Evolutionary conservation across 495 filamentous ascomycete genomes (phyloP), one percentile per base, ranked within the genome.

Genomic region (Lentithecium fluviatile): DNA sequence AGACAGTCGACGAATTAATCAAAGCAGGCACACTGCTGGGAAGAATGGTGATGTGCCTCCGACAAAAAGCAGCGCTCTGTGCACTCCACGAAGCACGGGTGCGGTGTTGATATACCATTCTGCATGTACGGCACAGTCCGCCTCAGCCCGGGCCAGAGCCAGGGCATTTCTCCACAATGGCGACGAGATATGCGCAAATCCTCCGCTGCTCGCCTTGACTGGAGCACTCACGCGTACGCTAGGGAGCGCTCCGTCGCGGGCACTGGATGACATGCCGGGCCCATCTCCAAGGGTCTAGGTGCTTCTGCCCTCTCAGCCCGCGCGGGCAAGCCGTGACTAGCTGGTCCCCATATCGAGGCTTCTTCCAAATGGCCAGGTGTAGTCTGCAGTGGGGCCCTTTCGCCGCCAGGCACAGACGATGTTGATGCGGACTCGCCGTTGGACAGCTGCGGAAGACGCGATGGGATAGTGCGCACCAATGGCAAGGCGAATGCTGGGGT

Each of bases 401-500:
- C 37, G 52, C 26, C 26, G 23, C 52, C 37, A 36, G 20, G 15
- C 19, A 32, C 43, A 40, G 53, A 26, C 25, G 32, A 24, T 17
- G 25, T 38, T 25, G 43, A 56, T 56, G 53, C 53, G 40, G 40
- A 38, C 29, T 40, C n/a, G 40, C 43, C 53, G 53, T 56, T 56
- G 53, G 53, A 46, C 53, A 56, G 53, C 8, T 56, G 8, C 40
- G 40, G 17, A 46, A 13, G 24, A 32, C 23, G 36, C n/a, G 52
- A 45, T 45, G 17, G 36, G 52, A 36, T 17, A 20, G 19, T 2
- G 40, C 43, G 43, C 23, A 29, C 53, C 53, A 46, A 56, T 56
- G 7, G 53, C 42, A 10, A 20, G 13, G 29, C 53, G 13, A 20
- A 48, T 29, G 20, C 53, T 15, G 53, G 40, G 53, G 21, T 43